These are phyloP conservation scores for Rhododendron molle DNA, from an alignment of 148 eudicot species.

Conservation along the genomic window DNA sequence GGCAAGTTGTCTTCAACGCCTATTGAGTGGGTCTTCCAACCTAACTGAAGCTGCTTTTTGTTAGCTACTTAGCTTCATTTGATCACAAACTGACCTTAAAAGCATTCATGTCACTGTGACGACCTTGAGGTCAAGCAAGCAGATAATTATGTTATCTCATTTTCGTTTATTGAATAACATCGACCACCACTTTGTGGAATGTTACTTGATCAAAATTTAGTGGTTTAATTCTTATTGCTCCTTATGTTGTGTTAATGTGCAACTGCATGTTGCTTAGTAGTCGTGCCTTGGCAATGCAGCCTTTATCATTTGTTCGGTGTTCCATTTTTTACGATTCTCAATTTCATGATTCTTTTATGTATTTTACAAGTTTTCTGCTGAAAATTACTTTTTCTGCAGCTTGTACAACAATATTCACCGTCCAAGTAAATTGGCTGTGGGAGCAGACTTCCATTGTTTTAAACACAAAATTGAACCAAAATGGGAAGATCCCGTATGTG, in stretches of 20 bases:
- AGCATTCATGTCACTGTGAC: neutral
- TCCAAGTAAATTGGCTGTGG: slow-evolving; percentile 73
- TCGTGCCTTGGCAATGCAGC: neutral
- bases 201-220: neutral
- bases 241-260: neutral
- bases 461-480: slow-evolving; percentile 88
- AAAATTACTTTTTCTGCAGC: slow-evolving; percentile 40
- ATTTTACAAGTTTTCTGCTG: neutral
- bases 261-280: neutral
- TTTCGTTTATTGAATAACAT: neutral
- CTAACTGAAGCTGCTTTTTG: neutral
- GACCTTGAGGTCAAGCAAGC: neutral
- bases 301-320: slow-evolving; percentile 1
- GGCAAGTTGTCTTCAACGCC: neutral
- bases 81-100: neutral
- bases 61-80: neutral
- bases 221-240: neutral
- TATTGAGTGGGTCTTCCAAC: neutral
- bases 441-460: slow-evolving; percentile 80
- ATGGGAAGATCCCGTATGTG: slow-evolving; percentile 98
- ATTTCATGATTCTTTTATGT: slow-evolving; percentile 6
- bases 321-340: neutral
- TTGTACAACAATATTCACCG: slow-evolving; percentile 71
- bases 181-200: neutral
- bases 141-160: neutral